Base-by-base conservation (phyloP, 192 early-diverging fungal genomes). In the Ramicandelaber brevisporus region DNA sequence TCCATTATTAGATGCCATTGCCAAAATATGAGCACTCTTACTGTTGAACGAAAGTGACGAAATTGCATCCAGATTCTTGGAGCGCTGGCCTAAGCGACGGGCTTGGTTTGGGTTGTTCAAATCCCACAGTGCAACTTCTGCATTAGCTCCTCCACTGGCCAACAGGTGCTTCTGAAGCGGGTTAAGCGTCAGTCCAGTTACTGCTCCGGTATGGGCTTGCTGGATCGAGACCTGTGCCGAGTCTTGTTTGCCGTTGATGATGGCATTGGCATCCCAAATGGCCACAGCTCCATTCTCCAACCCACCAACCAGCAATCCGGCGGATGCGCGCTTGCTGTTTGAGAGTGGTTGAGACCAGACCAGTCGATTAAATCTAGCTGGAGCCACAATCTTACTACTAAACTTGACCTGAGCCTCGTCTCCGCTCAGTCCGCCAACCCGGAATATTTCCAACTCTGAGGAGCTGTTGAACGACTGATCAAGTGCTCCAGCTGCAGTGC, bases 91-190 rank as follows among this genome's bases (percentile, higher is more conserved):
- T 15, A 88, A 84, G 13, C 70, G 68, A 44, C 82, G 84, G 21
- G 86, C 86, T 44, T 73, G 86, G 34, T 66, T 57, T 23, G 81
- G 73, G 38, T 71, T 79, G 22, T 65, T 67, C 30, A 93, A 53
- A 57, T 98, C 92, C 92, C 92, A 98, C 36, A 98, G 37, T 21
- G 46, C 48, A n/a, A 90, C 86, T 60, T 98, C 88, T 27, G 78
- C 87, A 41, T 95, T 83, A 15, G 64, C 63, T 5, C 79, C 75
- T 6, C 83, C 87, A 26, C 79, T 74, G 3, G 82, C 83, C 31
- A 98, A 53, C 35, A 98, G 58, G 46, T 87, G 76, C 32, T 55
- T 32, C 40, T 85, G 76, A 30, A 78, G 59, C 3, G 73, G 70
- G 40, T 87, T 98, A 40, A 98, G 93, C 34, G 86, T 75, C 17